Conservation (phyloP, 768 basidiomycete species). For the Macrocybe gigantea region DNA sequence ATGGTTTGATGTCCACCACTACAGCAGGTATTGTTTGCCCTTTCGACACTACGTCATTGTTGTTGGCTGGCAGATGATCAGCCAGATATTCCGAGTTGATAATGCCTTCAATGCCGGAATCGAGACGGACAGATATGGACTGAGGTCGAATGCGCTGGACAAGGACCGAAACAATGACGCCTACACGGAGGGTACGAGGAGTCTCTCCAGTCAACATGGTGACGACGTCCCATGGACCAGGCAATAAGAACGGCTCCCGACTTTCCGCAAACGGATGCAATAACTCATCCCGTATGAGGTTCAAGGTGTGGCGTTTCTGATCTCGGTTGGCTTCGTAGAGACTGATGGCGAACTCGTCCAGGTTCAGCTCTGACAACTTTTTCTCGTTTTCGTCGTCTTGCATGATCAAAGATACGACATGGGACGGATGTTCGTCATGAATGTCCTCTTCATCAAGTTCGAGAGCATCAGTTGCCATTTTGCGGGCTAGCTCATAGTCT, state of each 20-base stretch:
- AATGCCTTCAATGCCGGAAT: constrained; percentile 87
- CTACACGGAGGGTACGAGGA: constrained; percentile 62
- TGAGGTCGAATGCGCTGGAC: constrained; percentile 50
- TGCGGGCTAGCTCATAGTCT: constrained; percentile 95
- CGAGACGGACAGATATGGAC: constrained; percentile 67
- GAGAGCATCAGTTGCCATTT: constrained; percentile 97
- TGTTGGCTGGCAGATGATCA: constrained; percentile 34
- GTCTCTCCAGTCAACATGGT: constrained; percentile 98
- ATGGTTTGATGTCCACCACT: constrained; percentile 66
- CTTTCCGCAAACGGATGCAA: constrained; percentile 75
- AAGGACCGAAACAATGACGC: constrained; percentile 76
- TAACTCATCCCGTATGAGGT: constrained; percentile 84
- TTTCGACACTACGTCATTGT: constrained; percentile 53
- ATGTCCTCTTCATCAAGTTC: constrained; percentile 98
- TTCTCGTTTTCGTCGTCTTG: constrained; percentile 68
- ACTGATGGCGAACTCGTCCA: constrained; percentile 95
- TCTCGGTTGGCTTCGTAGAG: constrained; percentile 80
- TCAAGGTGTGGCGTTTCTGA: constrained; percentile 84
- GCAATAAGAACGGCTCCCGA: constrained; percentile 57
- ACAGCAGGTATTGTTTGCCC: constrained; percentile 79
- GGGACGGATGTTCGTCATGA: constrained; percentile 87
- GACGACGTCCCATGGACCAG: constrained; percentile 74
- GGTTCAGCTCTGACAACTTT: constrained; percentile 84
- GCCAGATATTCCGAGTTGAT: constrained; percentile 58
- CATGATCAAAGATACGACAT: constrained; percentile 84